These are phyloP conservation scores for Oenanthe javanica DNA, from an alignment of 140 eudicot species.

Conservation along the genomic window DNA sequence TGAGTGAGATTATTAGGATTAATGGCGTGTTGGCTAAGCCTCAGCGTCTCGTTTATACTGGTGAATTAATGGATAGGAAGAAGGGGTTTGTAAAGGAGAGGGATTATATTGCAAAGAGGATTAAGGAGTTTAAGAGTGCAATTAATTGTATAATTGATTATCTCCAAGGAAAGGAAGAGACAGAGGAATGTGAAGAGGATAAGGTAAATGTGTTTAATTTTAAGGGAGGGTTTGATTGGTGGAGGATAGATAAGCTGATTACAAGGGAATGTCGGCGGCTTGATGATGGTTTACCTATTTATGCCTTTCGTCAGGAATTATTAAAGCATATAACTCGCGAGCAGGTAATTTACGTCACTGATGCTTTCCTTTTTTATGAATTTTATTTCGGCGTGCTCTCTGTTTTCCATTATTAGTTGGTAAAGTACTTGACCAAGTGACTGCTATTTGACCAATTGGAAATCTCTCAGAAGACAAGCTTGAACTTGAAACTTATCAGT, in stretches of 20 bases:
- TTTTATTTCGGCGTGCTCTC: not conserved
- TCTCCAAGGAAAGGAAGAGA: constrained; percentile 32
- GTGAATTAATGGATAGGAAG: constrained; percentile 29
- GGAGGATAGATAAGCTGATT: constrained; percentile 37
- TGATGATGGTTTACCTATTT: constrained; percentile 73
- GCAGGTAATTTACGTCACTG: constrained; percentile 38
- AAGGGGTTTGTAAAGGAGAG: constrained; percentile 35
- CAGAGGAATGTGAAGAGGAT: constrained; percentile 4
- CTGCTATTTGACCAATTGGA: not conserved
- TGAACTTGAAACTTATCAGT: not conserved
- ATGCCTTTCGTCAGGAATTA: constrained; percentile 50
- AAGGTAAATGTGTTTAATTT: constrained; percentile 31
- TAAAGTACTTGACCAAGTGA: not conserved
- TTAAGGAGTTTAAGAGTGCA: constrained; percentile 48
- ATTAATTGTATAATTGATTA: constrained; percentile 39
- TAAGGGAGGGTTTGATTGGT: constrained; percentile 47
- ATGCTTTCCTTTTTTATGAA: not conserved
- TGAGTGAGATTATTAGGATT: constrained; percentile 27
- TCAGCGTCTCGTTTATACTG: not conserved
- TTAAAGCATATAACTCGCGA: constrained; percentile 36
- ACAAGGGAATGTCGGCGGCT: constrained; percentile 73
- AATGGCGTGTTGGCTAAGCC: constrained; percentile 13
- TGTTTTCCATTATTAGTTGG: not conserved
- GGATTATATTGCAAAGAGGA: constrained; percentile 27
- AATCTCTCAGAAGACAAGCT: not conserved